Base-by-base conservation (phyloP, 352 stramenopile genomes). In the Phytophthora idaei region DNA sequence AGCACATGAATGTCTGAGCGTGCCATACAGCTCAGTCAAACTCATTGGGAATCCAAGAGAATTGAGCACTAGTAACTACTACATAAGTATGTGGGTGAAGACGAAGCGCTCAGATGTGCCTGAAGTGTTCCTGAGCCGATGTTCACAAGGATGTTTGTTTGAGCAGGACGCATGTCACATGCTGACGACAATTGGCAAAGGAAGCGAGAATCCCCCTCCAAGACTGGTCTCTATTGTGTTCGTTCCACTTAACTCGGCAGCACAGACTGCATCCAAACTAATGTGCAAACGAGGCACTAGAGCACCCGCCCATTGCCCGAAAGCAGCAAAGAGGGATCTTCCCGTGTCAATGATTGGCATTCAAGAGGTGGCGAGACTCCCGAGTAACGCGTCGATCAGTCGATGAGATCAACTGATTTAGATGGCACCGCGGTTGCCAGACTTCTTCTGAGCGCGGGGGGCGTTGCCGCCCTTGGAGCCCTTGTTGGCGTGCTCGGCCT, bases 401-500 rank as follows among this genome's bases (percentile, higher is more conserved):
- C 25, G 46, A 67, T 66, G 8, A 58, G 21, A 31, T 67, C 67
- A 73, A 75, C 57, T 66, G 56, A 76, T 64, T 93, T 95, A 95
- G 63, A 95, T 82, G 73, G 86, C 86, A 80, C 88, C 88, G 71
- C 88, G 88, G 86, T 95, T 95, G 83, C 88, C 88, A 52, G 86
- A 92, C 86, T 95, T 95, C 82, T 95, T 95, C 78, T 90, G 78
- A 52, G 76, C 81, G 61, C 86, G 85, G 54, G 84, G 86, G 41
- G 80, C 85, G 61, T 86, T 85, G 55, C 57, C 47, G 58, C 82
- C 80, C 75, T 92, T 92, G 56, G 61, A 31, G 56, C 72, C 69
- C 84, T 93, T 89, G 63, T 54, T 83, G 64, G 44, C 74, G 64
- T 74, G 81, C 71, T 92, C 78, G 21, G 69, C 65, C 78, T 93